These are phyloP conservation scores for Huntiella decipiens DNA, from an alignment of 2,329 filamentous ascomycete species.

Conservation along the genomic window DNA sequence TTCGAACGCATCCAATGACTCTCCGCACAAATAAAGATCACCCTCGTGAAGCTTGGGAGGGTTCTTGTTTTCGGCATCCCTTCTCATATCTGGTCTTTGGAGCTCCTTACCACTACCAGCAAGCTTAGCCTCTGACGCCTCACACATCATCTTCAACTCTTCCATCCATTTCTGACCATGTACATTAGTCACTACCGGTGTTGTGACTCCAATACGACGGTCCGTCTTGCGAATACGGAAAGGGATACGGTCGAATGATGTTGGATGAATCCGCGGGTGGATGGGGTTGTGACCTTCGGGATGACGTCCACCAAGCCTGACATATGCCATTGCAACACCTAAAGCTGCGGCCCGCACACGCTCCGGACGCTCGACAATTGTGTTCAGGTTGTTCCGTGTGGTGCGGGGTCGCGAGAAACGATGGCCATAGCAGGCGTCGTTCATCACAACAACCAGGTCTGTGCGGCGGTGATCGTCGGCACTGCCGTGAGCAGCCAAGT, in stretches of 20 bases:
- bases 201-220: conserved; percentile 50
- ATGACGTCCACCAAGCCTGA: conserved; percentile 70
- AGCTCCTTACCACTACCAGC: conserved; percentile 63
- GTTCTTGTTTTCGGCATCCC: conserved; percentile 25
- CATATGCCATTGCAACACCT: conserved; percentile 72
- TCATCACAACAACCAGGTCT: conserved; percentile 65
- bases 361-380: conserved; percentile 87
- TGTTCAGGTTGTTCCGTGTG: conserved; percentile 48
- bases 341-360: conserved; percentile 67
- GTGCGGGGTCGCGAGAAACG: conserved; percentile 71
- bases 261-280: conserved; percentile 39
- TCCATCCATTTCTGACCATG: conserved; percentile 90
- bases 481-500: conserved; percentile 44
- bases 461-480: conserved; percentile 22
- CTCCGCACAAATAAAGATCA: conserved; percentile 75
- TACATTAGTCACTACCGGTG: conserved; percentile 68
- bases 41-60: conserved; percentile 55
- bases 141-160: conserved; percentile 71
- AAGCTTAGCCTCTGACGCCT: conserved; percentile 58
- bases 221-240: conserved; percentile 74
- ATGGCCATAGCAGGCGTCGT: conserved; percentile 91
- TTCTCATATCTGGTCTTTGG: conserved; percentile 44
- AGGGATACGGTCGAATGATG: conserved; percentile 40
- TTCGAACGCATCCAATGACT: conserved; percentile 74
- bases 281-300: conserved; percentile 49